Base-by-base conservation (phyloP, 495 filamentous ascomycete genomes). In the Stereocaulon alpinum region DNA sequence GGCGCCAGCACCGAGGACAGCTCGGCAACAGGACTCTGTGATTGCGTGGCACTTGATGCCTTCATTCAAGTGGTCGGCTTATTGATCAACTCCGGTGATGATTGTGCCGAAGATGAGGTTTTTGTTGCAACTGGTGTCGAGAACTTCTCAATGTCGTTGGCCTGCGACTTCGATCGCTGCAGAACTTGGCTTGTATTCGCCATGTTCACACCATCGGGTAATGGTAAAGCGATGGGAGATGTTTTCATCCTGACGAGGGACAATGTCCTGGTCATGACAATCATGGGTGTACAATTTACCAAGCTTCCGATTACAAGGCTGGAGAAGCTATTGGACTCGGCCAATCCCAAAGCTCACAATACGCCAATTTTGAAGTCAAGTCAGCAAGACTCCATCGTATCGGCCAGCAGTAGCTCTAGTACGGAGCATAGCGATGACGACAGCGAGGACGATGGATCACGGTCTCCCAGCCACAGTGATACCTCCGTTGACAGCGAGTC, bases 11-110 rank as follows among this genome's bases (percentile, higher is more conserved):
- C 42, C 3, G 51, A 43, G 7, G 67, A 69, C n/a, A 61, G 62
- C 40, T 63, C 64, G 1, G 69, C 43, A 10, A 45, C 20, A 4
- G 29, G 32, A 12, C 18, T 64, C 37, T 62, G 55, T 43, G 65
- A 71, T 32, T 47, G 67, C 0, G 61, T 71, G 6, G 53, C 65
- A 0, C 27, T 70, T 18, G 72, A 74, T 45, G 63, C 34, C 3
- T 70, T 72, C 54, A 62, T 74, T 17, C 69, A 74, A 60, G 68
- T 71, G 11, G 66, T 61, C 3, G 69, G 72, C 6, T 51, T 74
- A 0, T 57, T 68, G 6, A 63, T 69, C 37, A 74, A 74, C 49
- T 64, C 55, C 22, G 64, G 64, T 37, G 62, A 67, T 2, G 10
- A 47, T 1, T 63, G 62, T 44, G 55, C 40, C 12, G 61, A 45